Evolutionary conservation across 352 stramenopile species (phyloP).

Genomic region (Pythium sp.): DNA sequence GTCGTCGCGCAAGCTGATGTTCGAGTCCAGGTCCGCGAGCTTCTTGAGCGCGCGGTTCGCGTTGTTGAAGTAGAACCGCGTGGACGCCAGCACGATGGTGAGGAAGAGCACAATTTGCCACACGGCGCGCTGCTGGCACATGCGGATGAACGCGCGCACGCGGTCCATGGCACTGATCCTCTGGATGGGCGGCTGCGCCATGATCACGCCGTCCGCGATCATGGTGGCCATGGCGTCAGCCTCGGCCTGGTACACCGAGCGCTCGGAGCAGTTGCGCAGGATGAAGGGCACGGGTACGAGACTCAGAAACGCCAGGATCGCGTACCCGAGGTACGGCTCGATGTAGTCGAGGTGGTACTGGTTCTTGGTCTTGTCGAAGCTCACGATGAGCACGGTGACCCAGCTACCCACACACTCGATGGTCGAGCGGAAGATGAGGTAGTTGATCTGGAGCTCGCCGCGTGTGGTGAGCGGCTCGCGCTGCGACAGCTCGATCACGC

Average conservation of each 20-base stretch:
- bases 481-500: constrained; percentile 79
- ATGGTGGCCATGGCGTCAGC: constrained; percentile 14
- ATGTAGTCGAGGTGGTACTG: constrained; percentile 46
- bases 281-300: constrained; percentile 63
- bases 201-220: constrained; percentile 2
- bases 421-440: constrained; percentile 54
- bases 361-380: constrained; percentile 33
- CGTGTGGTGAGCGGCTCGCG: constrained; percentile 64
- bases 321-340: constrained; percentile 52
- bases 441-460: constrained; percentile 77
- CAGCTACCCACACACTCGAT: constrained; percentile 52
- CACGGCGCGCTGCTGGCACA: constrained; percentile 66
- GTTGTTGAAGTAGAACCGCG: constrained; percentile 44
- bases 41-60: constrained; percentile 38
- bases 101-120: constrained; percentile 79
- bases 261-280: constrained; percentile 57
- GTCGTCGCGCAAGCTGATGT: constrained; percentile 23
- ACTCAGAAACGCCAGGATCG: constrained; percentile 44
- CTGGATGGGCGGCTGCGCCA: background rate
- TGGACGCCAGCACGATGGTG: constrained; percentile 35
- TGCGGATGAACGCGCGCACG: constrained; percentile 47
- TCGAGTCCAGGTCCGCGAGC: constrained; percentile 10
- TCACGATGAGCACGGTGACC: constrained; percentile 43
- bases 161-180: constrained; percentile 15
- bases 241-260: constrained; percentile 31